phyloP scores from a whole-genome alignment of 78 protist species.

The Protostelium mycophagum region DNA sequence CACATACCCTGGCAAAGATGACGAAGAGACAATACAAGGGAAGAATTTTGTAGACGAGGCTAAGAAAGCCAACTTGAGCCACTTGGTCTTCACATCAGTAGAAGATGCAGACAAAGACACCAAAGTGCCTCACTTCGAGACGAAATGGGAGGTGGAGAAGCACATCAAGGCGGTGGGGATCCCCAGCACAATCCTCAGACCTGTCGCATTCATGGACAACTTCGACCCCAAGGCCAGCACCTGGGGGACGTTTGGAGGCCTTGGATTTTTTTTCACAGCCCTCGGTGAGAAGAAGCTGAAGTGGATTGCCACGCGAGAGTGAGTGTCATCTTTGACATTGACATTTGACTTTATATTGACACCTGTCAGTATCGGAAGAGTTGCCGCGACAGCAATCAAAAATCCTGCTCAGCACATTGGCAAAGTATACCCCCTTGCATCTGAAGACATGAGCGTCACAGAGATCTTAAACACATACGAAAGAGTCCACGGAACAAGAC shows the following conservation, averaged over 20 bases:
- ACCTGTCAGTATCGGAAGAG: not conserved
- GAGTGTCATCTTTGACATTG: too few species aligned
- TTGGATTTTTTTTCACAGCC: not conserved
- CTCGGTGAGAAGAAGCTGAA: not conserved
- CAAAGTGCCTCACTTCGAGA: not conserved
- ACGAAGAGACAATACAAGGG: not conserved
- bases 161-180: not conserved
- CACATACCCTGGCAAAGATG: not conserved
- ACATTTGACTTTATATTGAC: too few species aligned
- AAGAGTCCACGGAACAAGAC: not conserved
- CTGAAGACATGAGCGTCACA: not conserved
- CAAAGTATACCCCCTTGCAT: not conserved
- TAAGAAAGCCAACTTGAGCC: not conserved
- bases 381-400: not conserved
- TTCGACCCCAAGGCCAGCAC: not conserved
- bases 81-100: not conserved
- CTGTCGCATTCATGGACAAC: not conserved
- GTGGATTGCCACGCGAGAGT: not conserved
- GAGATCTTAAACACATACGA: not conserved
- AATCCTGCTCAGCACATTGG: not conserved
- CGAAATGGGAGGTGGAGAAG: not conserved
- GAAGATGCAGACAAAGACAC: not conserved
- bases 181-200: not conserved
- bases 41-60: not conserved
- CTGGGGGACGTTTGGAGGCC: not conserved